phyloP scores from a whole-genome alignment of 371 early-diverging fungal genomes.

The Mucor irregularis region DNA sequence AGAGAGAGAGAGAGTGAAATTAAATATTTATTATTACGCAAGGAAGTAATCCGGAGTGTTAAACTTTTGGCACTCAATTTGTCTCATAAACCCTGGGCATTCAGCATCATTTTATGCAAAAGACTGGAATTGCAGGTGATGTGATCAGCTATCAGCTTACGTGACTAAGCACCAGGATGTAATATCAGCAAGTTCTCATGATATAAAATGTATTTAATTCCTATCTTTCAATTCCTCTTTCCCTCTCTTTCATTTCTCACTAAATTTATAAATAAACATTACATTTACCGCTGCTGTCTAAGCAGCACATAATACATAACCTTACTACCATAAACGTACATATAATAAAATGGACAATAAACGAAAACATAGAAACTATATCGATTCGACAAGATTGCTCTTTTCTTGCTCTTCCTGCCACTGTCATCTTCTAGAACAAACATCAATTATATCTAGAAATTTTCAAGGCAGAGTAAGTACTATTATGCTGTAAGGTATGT shows the following conservation, averaged over 20 bases:
- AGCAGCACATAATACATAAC: too few species aligned
- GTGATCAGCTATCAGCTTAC: too few species aligned
- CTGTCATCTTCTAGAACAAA: constrained; percentile 19
- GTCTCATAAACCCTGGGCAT: too few species aligned
- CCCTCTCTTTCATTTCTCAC: neutral
- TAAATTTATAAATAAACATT: neutral
- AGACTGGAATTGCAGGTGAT: too few species aligned
- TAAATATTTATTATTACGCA: too few species aligned
- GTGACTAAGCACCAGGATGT: neutral
- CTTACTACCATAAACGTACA: too few species aligned
- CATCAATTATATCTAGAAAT: constrained; percentile 17
- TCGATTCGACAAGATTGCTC: neutral
- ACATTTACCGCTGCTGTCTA: too few species aligned
- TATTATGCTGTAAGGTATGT: neutral
- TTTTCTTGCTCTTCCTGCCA: constrained; percentile 20
- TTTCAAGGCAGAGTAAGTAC: constrained; percentile 25
- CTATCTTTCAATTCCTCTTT: neutral
- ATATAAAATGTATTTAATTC: neutral
- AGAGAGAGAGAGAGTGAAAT: neutral
- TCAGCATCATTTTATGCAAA: too few species aligned
- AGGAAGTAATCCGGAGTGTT: too few species aligned
- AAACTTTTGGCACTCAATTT: too few species aligned
- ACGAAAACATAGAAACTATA: constrained; percentile 12
- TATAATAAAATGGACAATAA: constrained; percentile 1
- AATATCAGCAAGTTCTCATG: neutral